phyloP scores from a whole-genome alignment of 768 basidiomycete genomes.

The Boletus reticulatus region DNA sequence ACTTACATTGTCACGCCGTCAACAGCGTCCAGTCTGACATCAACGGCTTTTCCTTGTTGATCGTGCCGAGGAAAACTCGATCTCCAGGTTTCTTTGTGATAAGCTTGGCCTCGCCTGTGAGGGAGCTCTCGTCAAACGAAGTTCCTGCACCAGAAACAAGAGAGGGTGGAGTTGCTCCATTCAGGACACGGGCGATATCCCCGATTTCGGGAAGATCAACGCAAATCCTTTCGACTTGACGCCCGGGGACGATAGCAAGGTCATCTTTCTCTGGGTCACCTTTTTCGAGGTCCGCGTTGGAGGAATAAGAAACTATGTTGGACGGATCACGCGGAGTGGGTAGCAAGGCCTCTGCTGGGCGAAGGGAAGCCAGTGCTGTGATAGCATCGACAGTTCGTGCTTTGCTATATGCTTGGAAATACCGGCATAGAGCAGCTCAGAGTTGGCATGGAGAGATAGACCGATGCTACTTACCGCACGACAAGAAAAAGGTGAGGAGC shows the following conservation, averaged over 20 bases:
- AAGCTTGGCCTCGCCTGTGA: conserved; percentile 75
- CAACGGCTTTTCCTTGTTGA: conserved; percentile 63
- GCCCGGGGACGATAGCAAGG: conserved; percentile 15
- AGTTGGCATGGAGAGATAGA: background rate
- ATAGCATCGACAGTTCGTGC: conserved; percentile 73
- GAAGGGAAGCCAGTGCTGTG: conserved; percentile 60
- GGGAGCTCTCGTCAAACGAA: conserved; percentile 77
- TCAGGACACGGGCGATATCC: conserved; percentile 68
- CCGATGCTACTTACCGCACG: conserved; percentile 48
- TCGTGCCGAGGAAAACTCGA: conserved; percentile 71
- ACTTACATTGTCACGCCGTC: conserved; percentile 70
- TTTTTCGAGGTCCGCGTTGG: conserved; percentile 39
- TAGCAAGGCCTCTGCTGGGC: conserved; percentile 62
- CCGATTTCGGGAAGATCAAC: conserved; percentile 74
- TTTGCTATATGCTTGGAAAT: conserved; percentile 65
- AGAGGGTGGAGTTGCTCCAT: conserved; percentile 72
- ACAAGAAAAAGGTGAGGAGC: conserved; percentile 74
- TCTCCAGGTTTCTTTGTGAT: conserved; percentile 63
- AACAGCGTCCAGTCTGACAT: conserved; percentile 57
- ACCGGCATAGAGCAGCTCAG: conserved; percentile 45
- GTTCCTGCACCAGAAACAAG: conserved; percentile 47
- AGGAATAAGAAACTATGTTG: background rate
- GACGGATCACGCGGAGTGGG: conserved; percentile 26
- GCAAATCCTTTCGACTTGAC: conserved; percentile 40
- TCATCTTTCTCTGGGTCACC: conserved; percentile 28